phyloP scores from a whole-genome alignment of 495 filamentous ascomycete genomes.

The Schizothecium vesticola region DNA sequence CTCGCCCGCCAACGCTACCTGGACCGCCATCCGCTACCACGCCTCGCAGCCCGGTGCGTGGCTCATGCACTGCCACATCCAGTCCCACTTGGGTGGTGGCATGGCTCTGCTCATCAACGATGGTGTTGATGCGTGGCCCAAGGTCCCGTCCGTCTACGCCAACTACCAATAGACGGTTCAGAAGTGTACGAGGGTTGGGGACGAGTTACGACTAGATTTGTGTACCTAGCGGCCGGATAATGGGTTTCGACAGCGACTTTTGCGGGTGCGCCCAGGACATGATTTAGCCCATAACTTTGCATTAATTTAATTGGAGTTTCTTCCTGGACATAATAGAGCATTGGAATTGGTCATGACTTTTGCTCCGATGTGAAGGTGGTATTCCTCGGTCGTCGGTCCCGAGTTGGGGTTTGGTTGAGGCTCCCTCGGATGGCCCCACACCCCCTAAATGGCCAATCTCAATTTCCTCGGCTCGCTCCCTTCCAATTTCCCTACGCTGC shows the following conservation, averaged over 20 bases:
- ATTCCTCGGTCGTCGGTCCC: background rate
- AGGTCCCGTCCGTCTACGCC: constrained; percentile 28
- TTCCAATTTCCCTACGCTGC: background rate
- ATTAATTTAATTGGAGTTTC: background rate
- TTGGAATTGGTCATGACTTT: background rate
- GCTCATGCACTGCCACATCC: constrained; percentile 58
- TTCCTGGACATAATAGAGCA: background rate
- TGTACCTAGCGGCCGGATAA: background rate
- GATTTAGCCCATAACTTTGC: background rate
- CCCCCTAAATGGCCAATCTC: background rate
- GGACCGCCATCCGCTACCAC: constrained; percentile 54
- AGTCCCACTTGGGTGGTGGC: constrained; percentile 52
- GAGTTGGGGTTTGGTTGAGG: background rate
- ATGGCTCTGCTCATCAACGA: constrained; percentile 54
- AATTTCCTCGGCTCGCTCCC: background rate
- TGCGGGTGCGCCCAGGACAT: background rate
- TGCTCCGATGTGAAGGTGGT: background rate
- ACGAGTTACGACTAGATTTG: background rate
- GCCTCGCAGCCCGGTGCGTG: constrained; percentile 55
- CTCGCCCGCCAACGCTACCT: constrained; percentile 31
- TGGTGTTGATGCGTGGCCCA: constrained; percentile 53
- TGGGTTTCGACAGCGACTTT: background rate
- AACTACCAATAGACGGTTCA: constrained; percentile 1
- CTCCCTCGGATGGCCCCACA: background rate
- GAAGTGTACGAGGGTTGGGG: background rate